Evolutionary conservation across 306 rosid genomes (phyloP), one percentile per base, ranked within the genome.

Genomic region (Cicer cuneatum): DNA sequence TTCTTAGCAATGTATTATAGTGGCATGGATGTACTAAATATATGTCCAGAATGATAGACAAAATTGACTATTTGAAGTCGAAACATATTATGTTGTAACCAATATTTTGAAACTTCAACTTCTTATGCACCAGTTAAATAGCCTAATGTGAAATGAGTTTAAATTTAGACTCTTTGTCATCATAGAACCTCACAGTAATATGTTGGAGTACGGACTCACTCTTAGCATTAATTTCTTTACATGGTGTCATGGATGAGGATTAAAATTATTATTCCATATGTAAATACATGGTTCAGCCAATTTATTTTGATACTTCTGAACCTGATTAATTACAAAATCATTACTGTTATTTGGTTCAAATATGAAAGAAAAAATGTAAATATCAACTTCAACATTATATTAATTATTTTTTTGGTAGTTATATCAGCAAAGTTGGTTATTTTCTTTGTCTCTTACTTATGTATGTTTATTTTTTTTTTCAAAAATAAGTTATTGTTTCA

Each of bases 91-190:
- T 16, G 14, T 42, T 57, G 47, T 77, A 41, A 66, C 52, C 43
- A 57, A 10, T 63, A 10, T 37, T 77, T 37, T 53, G 78, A 53
- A 70, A 46, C 8, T 29, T 61, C 13, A 72, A 47, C 47, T 72
- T 77, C 33, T 5, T 48, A 24, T 47, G n/a, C 69, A 47, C 52
- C 24, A 47, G 59, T 76, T 72, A 73, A 68, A 63, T 68, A 56
- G 19, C 40, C 24, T 67, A 72, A 66, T 29, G n/a, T 48, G 75
- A 58, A 66, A 48, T 53, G 41, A 21, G 51, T 71, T 64, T 38
- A 39, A 72, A 71, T 62, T 77, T 76, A 15, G 62, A 52, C 51
- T 75, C 76, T 18, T 51, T 38, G 14, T 75, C 64, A 40, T n/a
- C 58, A 11, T n/a, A 10, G 43, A 62, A 57, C 74, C 41, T 10